Percentiles rank a stretch among this genome's conserved stretches.
Conservation (phyloP, 768 basidiomycete species). For the Tubosaeta sp. region DNA sequence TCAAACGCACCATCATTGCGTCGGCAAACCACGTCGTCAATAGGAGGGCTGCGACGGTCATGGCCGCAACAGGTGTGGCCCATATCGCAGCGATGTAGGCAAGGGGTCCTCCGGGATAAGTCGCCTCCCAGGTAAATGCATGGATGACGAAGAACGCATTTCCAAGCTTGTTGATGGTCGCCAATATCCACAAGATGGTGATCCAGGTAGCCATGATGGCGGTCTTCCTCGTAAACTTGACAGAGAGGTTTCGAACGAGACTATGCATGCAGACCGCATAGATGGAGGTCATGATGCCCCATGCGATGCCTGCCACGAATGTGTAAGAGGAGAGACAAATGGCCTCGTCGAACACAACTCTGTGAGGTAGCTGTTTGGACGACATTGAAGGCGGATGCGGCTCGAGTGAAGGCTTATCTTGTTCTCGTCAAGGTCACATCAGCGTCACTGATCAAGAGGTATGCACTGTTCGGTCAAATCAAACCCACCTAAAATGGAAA, state of each 20-base stretch:
- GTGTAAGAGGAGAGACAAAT: not conserved
- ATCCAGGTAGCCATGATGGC: not conserved
- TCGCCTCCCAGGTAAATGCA: not conserved
- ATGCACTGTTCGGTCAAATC: no score
- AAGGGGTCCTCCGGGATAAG: slow-evolving; percentile 1
- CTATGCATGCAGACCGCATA: not conserved
- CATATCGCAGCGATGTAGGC: not conserved
- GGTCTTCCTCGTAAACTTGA: not conserved
- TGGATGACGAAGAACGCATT: not conserved
- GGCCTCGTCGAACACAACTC: not conserved
- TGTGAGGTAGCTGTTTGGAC: not conserved
- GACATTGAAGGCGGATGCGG: not conserved
- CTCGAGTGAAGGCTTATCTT: no score
- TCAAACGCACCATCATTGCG: not conserved
- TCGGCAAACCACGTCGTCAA: not conserved
- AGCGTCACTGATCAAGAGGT: no score
- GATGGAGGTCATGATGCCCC: not conserved
- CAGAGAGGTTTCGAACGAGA: not conserved
- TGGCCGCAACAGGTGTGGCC: not conserved
- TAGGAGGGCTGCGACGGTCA: not conserved
- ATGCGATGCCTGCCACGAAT: not conserved
- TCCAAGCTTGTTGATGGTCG: not conserved
- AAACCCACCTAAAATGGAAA: no score
- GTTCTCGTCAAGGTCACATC: no score
- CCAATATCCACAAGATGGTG: not conserved